Conservation (phyloP, 768 basidiomycete genomes). For the Chalciporus pseudorubinellus region DNA sequence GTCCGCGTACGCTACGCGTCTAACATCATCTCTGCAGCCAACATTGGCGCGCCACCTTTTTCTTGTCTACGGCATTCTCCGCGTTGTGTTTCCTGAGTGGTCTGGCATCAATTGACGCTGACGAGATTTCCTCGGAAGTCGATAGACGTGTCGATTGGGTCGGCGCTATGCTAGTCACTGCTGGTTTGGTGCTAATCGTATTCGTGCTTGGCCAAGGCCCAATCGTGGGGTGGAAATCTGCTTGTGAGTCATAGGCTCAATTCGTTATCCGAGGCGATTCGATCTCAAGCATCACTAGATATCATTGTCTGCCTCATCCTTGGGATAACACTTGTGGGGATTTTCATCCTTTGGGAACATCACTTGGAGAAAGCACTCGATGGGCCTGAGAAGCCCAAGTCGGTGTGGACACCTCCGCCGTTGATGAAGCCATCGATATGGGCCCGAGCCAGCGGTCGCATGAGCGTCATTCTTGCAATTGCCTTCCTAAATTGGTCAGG, state of each 20-base stretch:
- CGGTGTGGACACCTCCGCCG: conserved; percentile 50
- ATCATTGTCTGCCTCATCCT: conserved; percentile 69
- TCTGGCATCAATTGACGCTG: conserved; percentile 58
- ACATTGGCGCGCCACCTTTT: conserved; percentile 72
- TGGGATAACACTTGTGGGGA: conserved; percentile 51
- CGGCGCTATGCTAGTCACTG: conserved; percentile 63
- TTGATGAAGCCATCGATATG: conserved; percentile 64
- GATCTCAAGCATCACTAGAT: conserved; percentile 37
- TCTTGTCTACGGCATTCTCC: conserved; percentile 56
- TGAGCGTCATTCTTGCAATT: conserved; percentile 60
- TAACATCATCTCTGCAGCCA: conserved; percentile 10
- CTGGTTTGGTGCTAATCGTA: conserved; percentile 64
- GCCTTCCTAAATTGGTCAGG: conserved; percentile 63
- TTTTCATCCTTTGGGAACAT: conserved; percentile 67
- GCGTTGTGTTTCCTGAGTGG: conserved; percentile 51
- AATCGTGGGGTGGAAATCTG: conserved; percentile 62
- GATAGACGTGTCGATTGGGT: conserved; percentile 71
- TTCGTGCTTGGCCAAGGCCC: conserved; percentile 72
- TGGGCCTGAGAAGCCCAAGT: conserved; percentile 13
- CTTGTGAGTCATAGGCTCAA: conserved; percentile 37
- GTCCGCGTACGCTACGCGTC: not conserved
- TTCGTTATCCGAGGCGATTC: conserved; percentile 20
- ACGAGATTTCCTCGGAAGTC: conserved; percentile 38
- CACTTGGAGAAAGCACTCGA: conserved; percentile 45
- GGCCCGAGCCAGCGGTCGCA: conserved; percentile 58